Base-by-base conservation (phyloP, 805 yeast species). In the Starmerella stellata region DNA sequence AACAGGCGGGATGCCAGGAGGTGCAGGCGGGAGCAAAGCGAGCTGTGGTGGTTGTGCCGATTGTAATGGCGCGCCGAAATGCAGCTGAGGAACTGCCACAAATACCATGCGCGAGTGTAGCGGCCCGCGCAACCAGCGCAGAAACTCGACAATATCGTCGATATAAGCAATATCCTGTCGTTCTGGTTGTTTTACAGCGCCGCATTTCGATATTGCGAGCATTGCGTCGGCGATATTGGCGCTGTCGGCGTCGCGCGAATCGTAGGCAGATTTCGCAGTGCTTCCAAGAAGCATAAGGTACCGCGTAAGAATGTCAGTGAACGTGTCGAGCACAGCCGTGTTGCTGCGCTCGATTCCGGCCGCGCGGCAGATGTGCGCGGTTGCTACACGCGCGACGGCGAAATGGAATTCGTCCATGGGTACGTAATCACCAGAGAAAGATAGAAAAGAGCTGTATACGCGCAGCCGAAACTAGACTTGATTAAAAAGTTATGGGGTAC, bases 321-420 rank as follows among this genome's bases (percentile, higher is more conserved):
- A 48, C 2, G 74, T 66, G 51, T 82, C 85, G 8, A 87, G 62
- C 1, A 78, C 69, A 5, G 71, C 63, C 5, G 87, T 79, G 37
- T 74, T 65, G 45, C 85, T 74, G 49, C 74, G 68, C 44, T 81
- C 94, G 51, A 83, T 81, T 0, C 98, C 98, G 23, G 74, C 70
- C 0, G 90, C 73, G 44, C 81, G 73, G 38, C 87, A 65, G 1
- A 69, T 64, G 53, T 71, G 77, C 35, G 69, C 61, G 44, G 69
- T 61, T 0, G 74, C 61, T 34, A 71, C 58, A 29, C 74, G 56
- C 24, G 68, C 56, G 15, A 70, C 52, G 5, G 68, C 57, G 44
- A 62, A 67, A 48, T 61, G 62, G 53, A 71, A 68, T 30, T 65
- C 68, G 34, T 52, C 51, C 52, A 54, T 51, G 32, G 7, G 9